Base-by-base conservation (phyloP, 225 moss, liverwort and hornwort species). In the Antitrichia curtipendula region DNA sequence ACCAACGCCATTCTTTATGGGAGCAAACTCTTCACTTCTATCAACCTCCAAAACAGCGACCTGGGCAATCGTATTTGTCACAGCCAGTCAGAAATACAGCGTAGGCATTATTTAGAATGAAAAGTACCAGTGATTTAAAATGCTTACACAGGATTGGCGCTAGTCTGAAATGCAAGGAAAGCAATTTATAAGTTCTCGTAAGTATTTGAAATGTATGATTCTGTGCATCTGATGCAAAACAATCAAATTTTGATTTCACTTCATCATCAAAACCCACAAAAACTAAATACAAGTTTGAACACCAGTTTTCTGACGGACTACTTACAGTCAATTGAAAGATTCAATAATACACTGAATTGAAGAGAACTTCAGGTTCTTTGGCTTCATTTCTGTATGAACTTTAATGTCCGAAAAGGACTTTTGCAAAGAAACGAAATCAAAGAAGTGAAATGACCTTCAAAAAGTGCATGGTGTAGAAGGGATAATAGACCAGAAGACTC, bases 1-100 rank as follows among this genome's bases (percentile, higher is more conserved):
- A 12, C 94, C 92, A 79, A 88, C 41, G 57, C 88, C 92, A 90
- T 98, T 96, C 90, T 98, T 96, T 57, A 98, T 90, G 15, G 98
- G 96, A 66, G 96, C 95, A 89, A 98, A 98, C 83, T 98, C 96
- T 86, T 98, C 98, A 63, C 71, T 89, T 50, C 96, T 94, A 32
- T 80, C 83, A 43, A 98, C 96, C 90, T 96, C 95, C 90, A 98
- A 88, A 75, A 96, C 75, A 50, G 94, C 94, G 47, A 98, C 93
- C 97, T 97, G 92, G 47, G 77, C 85, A 90, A 60, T 31, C 88
- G 84, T 38, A 88, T 61, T 60, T 9, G 81, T 45, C n/a, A 71
- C 62, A 81, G 56, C 70, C 85, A 86, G 38, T 90, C 29, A 60
- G 20, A 72, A 84, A 62, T 32, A 80, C 58, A 87, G 50, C 38